phyloP scores from a whole-genome alignment of 306 rosid genomes.

The Cicer bijugum region DNA sequence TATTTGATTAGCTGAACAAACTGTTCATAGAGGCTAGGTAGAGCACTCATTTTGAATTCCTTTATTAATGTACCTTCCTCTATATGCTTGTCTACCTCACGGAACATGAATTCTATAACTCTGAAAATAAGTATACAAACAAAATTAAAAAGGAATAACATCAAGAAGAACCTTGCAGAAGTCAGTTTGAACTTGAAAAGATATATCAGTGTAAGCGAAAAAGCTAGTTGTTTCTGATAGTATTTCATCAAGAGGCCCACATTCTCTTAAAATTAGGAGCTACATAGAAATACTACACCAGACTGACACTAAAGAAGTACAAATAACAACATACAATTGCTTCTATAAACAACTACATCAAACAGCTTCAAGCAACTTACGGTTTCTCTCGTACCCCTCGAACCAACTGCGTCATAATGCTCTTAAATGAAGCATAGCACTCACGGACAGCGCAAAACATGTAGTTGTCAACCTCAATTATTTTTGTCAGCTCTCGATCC shows the following conservation, averaged over 20 bases:
- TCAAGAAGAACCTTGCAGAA: neutral
- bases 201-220: conserved; percentile 5
- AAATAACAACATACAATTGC: conserved; percentile 7
- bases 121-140: conserved; percentile 52
- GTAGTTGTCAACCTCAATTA: conserved; percentile 72
- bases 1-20: conserved; percentile 70
- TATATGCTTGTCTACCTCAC: conserved; percentile 68
- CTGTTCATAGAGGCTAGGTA: conserved; percentile 77
- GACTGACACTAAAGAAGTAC: conserved; percentile 20
- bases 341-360: conserved; percentile 33
- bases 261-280: neutral
- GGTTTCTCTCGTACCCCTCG: conserved; percentile 70
- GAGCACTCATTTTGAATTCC: conserved; percentile 88
- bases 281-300: conserved; percentile 21
- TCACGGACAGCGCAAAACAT: conserved; percentile 97
- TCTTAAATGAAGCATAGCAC: conserved; percentile 92
- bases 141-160: neutral
- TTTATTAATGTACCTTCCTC: conserved; percentile 40
- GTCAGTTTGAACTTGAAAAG: conserved; percentile 34
- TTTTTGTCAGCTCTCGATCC: conserved; percentile 85
- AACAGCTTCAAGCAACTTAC: conserved; percentile 58
- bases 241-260: conserved; percentile 23
- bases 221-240: conserved; percentile 22
- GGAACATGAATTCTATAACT: conserved; percentile 67
- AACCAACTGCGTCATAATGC: conserved; percentile 78